Base-by-base conservation (phyloP, 2,329 filamentous ascomycete species). In the Ceratocystis alfenasii region DNA sequence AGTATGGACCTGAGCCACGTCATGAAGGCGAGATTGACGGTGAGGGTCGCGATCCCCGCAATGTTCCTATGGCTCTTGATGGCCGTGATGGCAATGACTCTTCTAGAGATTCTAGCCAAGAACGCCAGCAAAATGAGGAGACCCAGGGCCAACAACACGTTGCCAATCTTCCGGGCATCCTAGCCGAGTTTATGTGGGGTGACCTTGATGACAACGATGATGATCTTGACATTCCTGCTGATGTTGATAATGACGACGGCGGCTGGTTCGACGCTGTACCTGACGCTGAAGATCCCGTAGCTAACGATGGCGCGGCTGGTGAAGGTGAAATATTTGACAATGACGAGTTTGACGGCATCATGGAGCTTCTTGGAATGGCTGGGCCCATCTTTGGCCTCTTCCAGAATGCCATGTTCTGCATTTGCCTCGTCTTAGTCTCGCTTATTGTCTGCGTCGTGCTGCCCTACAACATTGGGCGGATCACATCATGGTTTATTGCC, bases 341-440 rank as follows among this genome's bases (percentile, higher is more conserved):
- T 8, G 94, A 99, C 75, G 94, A 99, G 72, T 85, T 99, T 17
- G 94, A 99, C 73, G 94, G 94, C 0, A 89, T 99, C 64, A 86
- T 99, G 79, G 94, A 99, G 74, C 83, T 99, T 17, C 88, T 99
- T 67, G 94, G 94, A 46, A 95, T 99, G 88, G 90, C 95, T 72
- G 94, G 94, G 0, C 94, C 94, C 0, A 80, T 99, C 2, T 87
- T 88, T 15, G 91, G 90, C 2, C 81, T 99, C 5, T 85, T 97
- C 70, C 94, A 99, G 72, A 99, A 99, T 70, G 91, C 89, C 65
- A 86, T 96, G 17, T 99, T 99, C 75, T 96, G 93, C 73, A 87
- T 89, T 6, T 87, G 97, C 59, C 81, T 99, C 33, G 90, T 99
- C 15, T 88, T 89, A 0, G 83, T 93, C 63, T 95, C 92, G 15